Conservation (phyloP, 805 yeast species). For the Priceomyces haplophilus region DNA sequence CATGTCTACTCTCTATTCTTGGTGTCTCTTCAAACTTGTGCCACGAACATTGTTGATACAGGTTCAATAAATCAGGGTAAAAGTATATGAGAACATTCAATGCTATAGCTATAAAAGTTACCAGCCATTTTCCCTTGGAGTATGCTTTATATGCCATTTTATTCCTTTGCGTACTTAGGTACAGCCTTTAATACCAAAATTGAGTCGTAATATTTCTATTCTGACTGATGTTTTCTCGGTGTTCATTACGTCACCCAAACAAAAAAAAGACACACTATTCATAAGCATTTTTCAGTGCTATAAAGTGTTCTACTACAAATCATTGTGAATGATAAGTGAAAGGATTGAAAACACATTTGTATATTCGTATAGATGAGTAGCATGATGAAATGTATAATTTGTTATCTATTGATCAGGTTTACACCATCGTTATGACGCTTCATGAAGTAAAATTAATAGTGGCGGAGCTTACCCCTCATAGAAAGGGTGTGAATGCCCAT, state of each 20-base stretch:
- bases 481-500: neutral
- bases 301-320: too few relatives aligned
- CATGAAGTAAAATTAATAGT: constrained; percentile 2
- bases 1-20: constrained; percentile 6
- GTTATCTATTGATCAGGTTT: constrained; percentile 4
- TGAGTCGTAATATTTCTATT: too few relatives aligned
- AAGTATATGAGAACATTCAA: constrained; percentile 68
- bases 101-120: constrained; percentile 38
- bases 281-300: too few relatives aligned
- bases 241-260: too few relatives aligned
- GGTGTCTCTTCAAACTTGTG: constrained; percentile 16
- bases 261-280: too few relatives aligned
- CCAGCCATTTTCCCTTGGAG: constrained; percentile 17
- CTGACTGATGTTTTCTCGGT: too few relatives aligned
- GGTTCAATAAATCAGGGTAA: constrained; percentile 59
- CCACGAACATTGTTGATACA: constrained; percentile 62
- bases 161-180: neutral
- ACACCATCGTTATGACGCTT: neutral
- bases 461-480: neutral
- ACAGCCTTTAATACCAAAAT: neutral
- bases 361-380: constrained; percentile 3
- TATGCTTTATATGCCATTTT: neutral
- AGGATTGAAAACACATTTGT: neutral
- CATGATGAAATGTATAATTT: constrained; percentile 2
- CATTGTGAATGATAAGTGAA: too few relatives aligned